Evolutionary conservation across 2,329 filamentous ascomycete genomes (phyloP).

Genomic region (Chaetomium strumarium): DNA sequence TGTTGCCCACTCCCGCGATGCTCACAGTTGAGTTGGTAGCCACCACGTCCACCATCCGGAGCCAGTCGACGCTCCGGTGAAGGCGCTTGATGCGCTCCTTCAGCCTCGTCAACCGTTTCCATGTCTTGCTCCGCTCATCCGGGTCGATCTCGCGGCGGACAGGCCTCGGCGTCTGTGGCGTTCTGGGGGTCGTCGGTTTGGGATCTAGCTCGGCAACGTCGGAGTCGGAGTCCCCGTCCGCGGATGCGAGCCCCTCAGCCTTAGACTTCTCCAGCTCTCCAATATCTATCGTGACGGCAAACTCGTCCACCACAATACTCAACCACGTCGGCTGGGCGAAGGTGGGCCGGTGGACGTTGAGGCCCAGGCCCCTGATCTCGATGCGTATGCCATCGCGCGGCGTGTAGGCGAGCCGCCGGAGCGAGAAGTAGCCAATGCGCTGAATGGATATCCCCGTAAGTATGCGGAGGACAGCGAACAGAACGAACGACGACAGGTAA

Average conservation of each 20-base stretch:
- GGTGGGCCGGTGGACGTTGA: slow-evolving; percentile 86
- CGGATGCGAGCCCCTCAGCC: slow-evolving; percentile 21
- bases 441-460: slow-evolving; percentile 94
- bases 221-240: slow-evolving; percentile 27
- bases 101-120: slow-evolving; percentile 68
- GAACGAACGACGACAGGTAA: slow-evolving; percentile 86
- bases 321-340: slow-evolving; percentile 97
- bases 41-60: slow-evolving; percentile 82
- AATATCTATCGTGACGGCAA: slow-evolving; percentile 77
- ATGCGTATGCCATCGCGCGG: slow-evolving; percentile 83
- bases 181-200: slow-evolving; percentile 23
- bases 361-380: slow-evolving; percentile 80
- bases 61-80: slow-evolving; percentile 81
- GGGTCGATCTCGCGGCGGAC: slow-evolving; percentile 28
- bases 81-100: slow-evolving; percentile 84
- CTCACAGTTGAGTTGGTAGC: slow-evolving; percentile 73
- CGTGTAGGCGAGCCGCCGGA: slow-evolving; percentile 85
- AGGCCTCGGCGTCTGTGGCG: slow-evolving; percentile 20
- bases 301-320: slow-evolving; percentile 79
- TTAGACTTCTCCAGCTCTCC: slow-evolving; percentile 54
- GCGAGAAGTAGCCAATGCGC: slow-evolving; percentile 84
- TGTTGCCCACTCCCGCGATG: slow-evolving; percentile 72
- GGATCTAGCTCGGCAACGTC: slow-evolving; percentile 15
- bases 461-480: slow-evolving; percentile 89
- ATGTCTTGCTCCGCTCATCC: slow-evolving; percentile 60